Evolutionary conservation across 1,284 basidiomycete species (phyloP), one percentile per base, ranked within the genome.

Genomic region (Heterobasidion annosum): DNA sequence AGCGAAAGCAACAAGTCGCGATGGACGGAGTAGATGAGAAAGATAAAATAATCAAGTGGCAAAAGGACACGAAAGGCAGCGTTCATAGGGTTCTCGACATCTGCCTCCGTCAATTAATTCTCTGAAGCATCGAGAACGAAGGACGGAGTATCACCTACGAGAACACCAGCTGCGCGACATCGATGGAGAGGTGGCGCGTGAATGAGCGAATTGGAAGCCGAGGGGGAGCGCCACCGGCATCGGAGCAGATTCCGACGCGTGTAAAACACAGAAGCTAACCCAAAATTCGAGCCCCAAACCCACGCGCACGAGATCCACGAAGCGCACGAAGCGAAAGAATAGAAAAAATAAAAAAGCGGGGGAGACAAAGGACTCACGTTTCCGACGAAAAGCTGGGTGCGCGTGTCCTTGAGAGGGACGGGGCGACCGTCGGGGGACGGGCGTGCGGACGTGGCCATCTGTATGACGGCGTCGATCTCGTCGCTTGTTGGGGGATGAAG

Each of bases 351-450:
- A 49, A 13, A 32, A 42, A 45, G 49, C 35, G 55, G 25, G 59
- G 25, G 57, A 51, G 52, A 45, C 15, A 33, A 51, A 47, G 19
- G 32, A 75, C 85, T 64, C 66, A 92, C 88, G 66, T 95, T 95
- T 54, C 91, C 92, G 43, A 93, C 88, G 63, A 93, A 95, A 9
- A 93, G 77, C 70, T 95, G 92, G 0, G 91, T 94, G 52, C 92
- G 78, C 0, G 92, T 96, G 68, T 98, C 94, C 55, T 81, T 77
- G 51, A 73, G 69, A 1, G 79, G 79, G 12, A 63, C 62, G 1
- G 68, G 57, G 35, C 75, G 67, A 50, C 74, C 75, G 50, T 81
- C 78, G 47, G 72, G 63, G 1, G 76, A 67, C 1, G 73, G 63
- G 35, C 72, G 72, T 2, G 77, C 67, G 9, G 82, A 77, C 48